phyloP scores from a whole-genome alignment of 1,284 basidiomycete species.

The Hymenochaete sp. region DNA sequence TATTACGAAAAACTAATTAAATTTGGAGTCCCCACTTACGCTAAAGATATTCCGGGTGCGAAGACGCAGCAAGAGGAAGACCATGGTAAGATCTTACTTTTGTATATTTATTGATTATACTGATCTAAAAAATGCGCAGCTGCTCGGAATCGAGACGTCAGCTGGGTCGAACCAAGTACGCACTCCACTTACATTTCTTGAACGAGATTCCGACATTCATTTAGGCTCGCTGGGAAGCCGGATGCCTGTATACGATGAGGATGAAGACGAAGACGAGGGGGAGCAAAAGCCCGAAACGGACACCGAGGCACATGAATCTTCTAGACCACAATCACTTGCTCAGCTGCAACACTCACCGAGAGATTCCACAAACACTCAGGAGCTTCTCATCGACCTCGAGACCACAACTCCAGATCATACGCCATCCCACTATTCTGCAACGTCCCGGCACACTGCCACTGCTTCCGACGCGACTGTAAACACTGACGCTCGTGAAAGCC shows the following conservation, averaged over 20 bases:
- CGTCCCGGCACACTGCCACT: slow-evolving; percentile 33
- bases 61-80: no score
- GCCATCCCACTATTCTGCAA: slow-evolving; percentile 35
- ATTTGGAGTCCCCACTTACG: slow-evolving; percentile 5
- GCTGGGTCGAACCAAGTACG: slow-evolving; percentile 16
- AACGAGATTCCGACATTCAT: neutral
- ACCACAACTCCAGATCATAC: slow-evolving; percentile 41
- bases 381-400: slow-evolving; percentile 52
- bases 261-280: slow-evolving; percentile 27
- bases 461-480: slow-evolving; percentile 36
- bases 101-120: neutral
- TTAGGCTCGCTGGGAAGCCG: slow-evolving; percentile 23
- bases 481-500: slow-evolving; percentile 26
- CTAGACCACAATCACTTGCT: slow-evolving; percentile 30
- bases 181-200: neutral
- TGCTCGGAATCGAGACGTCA: slow-evolving; percentile 13
- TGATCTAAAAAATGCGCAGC: slow-evolving; percentile 1
- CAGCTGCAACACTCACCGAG: slow-evolving; percentile 40
- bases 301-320: slow-evolving; percentile 23
- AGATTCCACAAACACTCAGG: slow-evolving; percentile 42
- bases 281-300: slow-evolving; percentile 26
- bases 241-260: slow-evolving; percentile 50
- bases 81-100: neutral
- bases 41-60: no score
- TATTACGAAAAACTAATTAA: neutral